These are phyloP conservation scores for Beauveria medogensis DNA, from an alignment of 2,329 filamentous ascomycete species.

Conservation along the genomic window DNA sequence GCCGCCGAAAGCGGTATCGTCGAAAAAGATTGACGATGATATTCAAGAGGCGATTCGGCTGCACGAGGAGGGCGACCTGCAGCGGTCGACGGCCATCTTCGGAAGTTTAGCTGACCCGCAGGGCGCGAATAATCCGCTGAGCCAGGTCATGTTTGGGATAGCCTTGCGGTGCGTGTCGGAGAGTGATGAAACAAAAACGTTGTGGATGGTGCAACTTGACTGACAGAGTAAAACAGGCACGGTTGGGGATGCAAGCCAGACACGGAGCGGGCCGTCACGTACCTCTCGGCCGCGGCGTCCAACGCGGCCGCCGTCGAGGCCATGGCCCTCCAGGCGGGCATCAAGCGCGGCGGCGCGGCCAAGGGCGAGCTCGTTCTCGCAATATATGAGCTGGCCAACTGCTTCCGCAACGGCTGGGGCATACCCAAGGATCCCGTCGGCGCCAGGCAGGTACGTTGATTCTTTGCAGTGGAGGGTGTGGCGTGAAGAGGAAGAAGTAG, in stretches of 20 bases:
- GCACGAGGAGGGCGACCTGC: constrained; percentile 77
- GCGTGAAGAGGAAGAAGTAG: too few species aligned
- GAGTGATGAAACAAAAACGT: background rate
- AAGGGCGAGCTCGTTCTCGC: constrained; percentile 95
- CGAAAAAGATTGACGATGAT: constrained; percentile 52
- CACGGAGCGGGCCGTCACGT: constrained; percentile 65
- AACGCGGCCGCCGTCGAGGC: constrained; percentile 85
- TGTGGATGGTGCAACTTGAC: background rate
- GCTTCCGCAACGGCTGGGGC: constrained; percentile 92
- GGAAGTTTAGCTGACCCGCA: constrained; percentile 72
- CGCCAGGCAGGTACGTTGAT: constrained; percentile 55
- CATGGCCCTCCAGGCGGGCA: constrained; percentile 73
- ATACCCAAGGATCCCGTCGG: constrained; percentile 78
- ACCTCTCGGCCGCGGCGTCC: constrained; percentile 79
- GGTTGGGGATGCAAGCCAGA: constrained; percentile 83
- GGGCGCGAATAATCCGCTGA: constrained; percentile 84
- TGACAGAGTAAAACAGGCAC: constrained; percentile 49
- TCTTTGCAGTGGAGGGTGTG: background rate
- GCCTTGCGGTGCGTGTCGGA: constrained; percentile 59
- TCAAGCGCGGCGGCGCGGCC: constrained; percentile 87
- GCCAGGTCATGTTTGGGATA: constrained; percentile 91
- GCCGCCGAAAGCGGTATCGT: constrained; percentile 29
- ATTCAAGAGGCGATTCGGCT: constrained; percentile 95
- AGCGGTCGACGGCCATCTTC: constrained; percentile 77
- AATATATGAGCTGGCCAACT: constrained; percentile 91